A percentile compares a stretch with the other conserved stretches of the same genome.
Conservation (phyloP, 73 alveolate species). For the Tetrahymena elliotti region DNA sequence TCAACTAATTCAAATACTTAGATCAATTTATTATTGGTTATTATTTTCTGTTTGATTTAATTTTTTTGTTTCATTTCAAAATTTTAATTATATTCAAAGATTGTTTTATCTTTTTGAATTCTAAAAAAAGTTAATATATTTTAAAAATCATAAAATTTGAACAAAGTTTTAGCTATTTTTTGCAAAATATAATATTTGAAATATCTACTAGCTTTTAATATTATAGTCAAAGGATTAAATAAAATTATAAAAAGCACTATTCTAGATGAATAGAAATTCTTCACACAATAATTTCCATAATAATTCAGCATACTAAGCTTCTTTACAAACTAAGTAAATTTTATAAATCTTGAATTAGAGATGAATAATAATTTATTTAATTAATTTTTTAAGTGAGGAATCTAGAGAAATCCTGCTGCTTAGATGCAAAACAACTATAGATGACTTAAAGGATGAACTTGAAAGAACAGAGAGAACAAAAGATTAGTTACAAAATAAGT, state of each 20-base stretch:
- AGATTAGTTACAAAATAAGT: background rate
- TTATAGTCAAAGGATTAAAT: no score
- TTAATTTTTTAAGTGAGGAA: no score
- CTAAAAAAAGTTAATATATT: background rate
- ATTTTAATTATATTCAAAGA: background rate
- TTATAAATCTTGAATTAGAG: background rate
- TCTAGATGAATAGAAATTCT: background rate
- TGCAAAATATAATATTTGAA: background rate
- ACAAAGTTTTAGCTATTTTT: background rate
- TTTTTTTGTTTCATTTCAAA: background rate
- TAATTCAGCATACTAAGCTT: background rate
- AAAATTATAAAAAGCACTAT: background rate
- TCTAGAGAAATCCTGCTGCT: background rate
- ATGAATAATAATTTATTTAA: no score
- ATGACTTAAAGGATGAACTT: background rate
- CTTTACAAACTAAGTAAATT: background rate
- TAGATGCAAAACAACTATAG: background rate
- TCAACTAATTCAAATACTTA: background rate
- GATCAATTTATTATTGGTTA: background rate
- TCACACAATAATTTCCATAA: background rate
- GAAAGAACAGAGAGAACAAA: background rate
- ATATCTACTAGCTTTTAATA: background rate
- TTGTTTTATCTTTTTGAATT: background rate
- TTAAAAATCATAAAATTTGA: background rate
- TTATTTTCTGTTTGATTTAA: background rate